These are phyloP conservation scores for Chrysanthemum lavandulifolium DNA, from an alignment of 129 eudicot species.

Conservation along the genomic window DNA sequence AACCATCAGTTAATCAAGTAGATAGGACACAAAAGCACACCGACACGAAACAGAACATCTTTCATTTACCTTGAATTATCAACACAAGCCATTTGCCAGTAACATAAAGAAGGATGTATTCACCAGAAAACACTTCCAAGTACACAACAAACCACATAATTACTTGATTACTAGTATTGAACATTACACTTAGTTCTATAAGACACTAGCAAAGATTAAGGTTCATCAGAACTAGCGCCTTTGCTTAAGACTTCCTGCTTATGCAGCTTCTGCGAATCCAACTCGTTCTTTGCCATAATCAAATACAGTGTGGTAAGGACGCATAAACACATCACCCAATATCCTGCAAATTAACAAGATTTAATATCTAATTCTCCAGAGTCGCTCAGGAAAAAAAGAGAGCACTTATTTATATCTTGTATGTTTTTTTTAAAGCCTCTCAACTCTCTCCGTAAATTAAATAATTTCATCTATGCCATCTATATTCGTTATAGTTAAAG, in stretches of 20 bases:
- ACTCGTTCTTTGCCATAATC: slow-evolving; percentile 65
- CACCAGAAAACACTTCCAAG: neutral
- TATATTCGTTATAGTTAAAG: too few species aligned
- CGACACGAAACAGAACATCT: too few species aligned
- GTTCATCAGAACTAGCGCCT: slow-evolving; percentile 4
- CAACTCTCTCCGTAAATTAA: too few species aligned
- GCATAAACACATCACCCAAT: slow-evolving; percentile 90
- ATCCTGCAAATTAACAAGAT: slow-evolving; percentile 48
- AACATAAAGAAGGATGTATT: neutral
- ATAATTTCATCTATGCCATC: too few species aligned
- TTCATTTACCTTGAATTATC: too few species aligned
- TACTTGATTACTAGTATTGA: slow-evolving; percentile 2
- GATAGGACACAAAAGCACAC: too few species aligned
- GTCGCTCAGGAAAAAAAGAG: neutral
- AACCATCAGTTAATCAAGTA: too few species aligned
- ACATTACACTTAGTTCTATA: slow-evolving; percentile 3
- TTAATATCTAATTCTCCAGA: neutral
- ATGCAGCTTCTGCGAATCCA: slow-evolving; percentile 90
- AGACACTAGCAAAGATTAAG: neutral
- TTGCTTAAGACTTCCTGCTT: slow-evolving; percentile 6
- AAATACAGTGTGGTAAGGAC: slow-evolving; percentile 83
- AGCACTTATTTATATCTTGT: neutral
- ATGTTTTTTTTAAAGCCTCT: too few species aligned
- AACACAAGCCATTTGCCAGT: neutral
- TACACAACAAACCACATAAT: neutral